Conservation (phyloP, 495 filamentous ascomycete species). For the Trichoderma orchidacearum region DNA sequence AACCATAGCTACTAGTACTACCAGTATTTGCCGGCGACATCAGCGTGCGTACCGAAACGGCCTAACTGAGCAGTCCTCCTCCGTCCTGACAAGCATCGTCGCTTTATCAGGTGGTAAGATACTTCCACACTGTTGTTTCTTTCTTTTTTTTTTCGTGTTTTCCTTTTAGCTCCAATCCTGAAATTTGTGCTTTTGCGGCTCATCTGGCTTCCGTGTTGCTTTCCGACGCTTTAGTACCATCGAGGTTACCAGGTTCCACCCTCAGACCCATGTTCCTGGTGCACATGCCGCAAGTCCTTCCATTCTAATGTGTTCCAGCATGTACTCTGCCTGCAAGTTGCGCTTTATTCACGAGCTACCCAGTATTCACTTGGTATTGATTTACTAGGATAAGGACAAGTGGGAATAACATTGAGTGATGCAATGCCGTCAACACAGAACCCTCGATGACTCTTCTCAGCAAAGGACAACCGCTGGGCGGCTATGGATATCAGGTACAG, state of each 20-base stretch:
- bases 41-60: background rate
- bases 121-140: background rate
- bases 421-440: no score
- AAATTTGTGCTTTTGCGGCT: background rate
- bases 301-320: background rate
- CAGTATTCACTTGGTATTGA: no score
- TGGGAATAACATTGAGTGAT: no score
- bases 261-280: background rate
- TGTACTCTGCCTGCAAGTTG: background rate
- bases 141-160: background rate
- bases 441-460: no score
- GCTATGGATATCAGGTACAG: background rate
- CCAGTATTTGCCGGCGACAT: background rate
- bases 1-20: background rate
- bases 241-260: background rate
- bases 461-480: no score
- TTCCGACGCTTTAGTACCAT: background rate
- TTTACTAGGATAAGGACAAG: no score
- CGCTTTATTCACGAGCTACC: no score
- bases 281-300: background rate
- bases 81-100: background rate
- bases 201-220: background rate
- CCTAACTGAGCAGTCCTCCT: background rate
- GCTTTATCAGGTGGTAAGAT: background rate
- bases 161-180: background rate